These are phyloP conservation scores for Wickerhamiella musiphila DNA, from an alignment of 805 yeast genomes.

Conservation along the genomic window DNA sequence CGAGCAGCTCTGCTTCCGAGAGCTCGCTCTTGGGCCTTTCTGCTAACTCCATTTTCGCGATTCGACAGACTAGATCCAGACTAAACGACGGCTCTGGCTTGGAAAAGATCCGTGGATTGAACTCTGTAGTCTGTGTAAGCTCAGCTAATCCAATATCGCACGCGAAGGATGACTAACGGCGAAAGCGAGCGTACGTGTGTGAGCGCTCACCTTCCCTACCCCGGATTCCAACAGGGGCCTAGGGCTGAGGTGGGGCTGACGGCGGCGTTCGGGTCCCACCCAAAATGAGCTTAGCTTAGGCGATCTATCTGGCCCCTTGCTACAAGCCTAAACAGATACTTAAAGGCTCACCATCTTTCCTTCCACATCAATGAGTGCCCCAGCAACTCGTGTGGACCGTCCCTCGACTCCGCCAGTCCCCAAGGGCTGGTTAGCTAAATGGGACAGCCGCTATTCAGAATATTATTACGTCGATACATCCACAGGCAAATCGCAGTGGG, in stretches of 20 bases:
- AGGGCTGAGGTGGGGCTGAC: too few relatives aligned
- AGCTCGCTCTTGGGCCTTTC: conserved; percentile 51
- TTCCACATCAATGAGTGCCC: not conserved
- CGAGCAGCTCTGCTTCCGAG: conserved; percentile 59
- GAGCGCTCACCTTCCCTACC: too few relatives aligned
- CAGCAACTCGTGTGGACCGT: not conserved
- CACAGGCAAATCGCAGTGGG: conserved; percentile 80
- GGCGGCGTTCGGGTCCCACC: too few relatives aligned
- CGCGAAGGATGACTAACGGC: too few relatives aligned
- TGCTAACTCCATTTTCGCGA: not conserved
- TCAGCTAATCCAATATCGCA: too few relatives aligned
- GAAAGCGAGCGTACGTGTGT: too few relatives aligned
- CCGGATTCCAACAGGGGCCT: too few relatives aligned
- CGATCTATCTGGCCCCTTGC: too few relatives aligned
- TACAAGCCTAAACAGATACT: too few relatives aligned
- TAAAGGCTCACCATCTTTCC: not conserved
- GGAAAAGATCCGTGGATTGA: not conserved
- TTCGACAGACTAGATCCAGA: not conserved
- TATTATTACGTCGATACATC: conserved; percentile 67
- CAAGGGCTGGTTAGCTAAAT: conserved; percentile 24
- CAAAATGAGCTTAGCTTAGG: too few relatives aligned
- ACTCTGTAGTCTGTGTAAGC: too few relatives aligned
- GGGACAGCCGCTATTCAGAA: conserved; percentile 31
- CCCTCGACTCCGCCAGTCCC: conserved; percentile 16
- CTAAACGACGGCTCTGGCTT: not conserved